Conservation (phyloP, 2,329 filamentous ascomycete species). For the Cercospora nicotianae region DNA sequence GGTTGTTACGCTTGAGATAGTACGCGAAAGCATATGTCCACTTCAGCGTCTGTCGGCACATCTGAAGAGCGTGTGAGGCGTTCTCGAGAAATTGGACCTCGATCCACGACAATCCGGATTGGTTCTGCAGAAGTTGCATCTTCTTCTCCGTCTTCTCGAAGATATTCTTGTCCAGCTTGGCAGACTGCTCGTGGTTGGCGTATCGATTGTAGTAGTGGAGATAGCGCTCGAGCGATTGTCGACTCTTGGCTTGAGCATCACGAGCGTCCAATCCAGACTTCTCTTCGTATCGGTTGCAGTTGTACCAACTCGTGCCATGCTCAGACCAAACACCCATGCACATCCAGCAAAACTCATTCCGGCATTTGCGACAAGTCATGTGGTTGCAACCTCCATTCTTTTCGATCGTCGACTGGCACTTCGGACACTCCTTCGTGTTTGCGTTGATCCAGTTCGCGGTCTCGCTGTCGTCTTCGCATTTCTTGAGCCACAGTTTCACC, state of each 20-base stretch:
- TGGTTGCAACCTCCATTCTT: constrained; percentile 99
- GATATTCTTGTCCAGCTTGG: constrained; percentile 93
- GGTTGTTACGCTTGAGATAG: constrained; percentile 92
- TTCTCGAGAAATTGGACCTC: constrained; percentile 96
- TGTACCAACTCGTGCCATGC: constrained; percentile 99
- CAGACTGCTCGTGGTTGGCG: constrained; percentile 97
- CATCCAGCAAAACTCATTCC: constrained; percentile 99
- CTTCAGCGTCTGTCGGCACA: constrained; percentile 96
- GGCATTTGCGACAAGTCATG: constrained; percentile 96
- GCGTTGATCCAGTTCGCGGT: constrained; percentile 99
- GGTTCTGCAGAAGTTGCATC: constrained; percentile 92
- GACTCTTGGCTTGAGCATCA: constrained; percentile 86
- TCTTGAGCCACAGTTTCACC: constrained; percentile 95
- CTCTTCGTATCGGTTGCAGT: constrained; percentile 96
- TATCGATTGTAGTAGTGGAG: constrained; percentile 99
- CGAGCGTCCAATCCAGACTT: constrained; percentile 89
- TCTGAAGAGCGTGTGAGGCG: constrained; percentile 89
- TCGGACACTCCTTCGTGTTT: constrained; percentile 97
- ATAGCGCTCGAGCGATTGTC: constrained; percentile 91
- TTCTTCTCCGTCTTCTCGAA: constrained; percentile 97
- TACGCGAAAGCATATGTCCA: constrained; percentile 99
- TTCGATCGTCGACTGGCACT: constrained; percentile 94
- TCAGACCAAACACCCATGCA: constrained; percentile 99
- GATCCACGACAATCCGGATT: constrained; percentile 97
- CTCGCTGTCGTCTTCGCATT: constrained; percentile 96